Percentiles rank a stretch among this genome's conserved stretches.
phyloP scores from a whole-genome alignment of 352 stramenopile species.

The Pythium rishiriense region DNA sequence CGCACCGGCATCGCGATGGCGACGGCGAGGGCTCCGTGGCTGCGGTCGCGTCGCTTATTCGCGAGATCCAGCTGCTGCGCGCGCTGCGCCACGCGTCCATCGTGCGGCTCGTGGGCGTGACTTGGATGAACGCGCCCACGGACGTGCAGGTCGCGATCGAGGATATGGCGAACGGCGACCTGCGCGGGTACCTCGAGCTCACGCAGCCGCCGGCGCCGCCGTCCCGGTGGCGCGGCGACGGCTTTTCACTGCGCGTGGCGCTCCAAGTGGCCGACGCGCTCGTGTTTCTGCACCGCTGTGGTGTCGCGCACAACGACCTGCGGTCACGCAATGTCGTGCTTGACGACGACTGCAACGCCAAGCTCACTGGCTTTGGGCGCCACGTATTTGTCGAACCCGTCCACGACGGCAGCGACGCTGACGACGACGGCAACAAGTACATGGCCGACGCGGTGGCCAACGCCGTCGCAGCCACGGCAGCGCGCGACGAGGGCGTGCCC shows the following conservation, averaged over 20 bases:
- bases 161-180: constrained; percentile 24
- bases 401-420: background rate
- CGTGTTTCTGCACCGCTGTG: constrained; percentile 18
- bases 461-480: background rate
- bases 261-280: constrained; percentile 19
- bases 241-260: constrained; percentile 22
- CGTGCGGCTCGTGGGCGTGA: constrained; percentile 25
- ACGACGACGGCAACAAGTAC: background rate
- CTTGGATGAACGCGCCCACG: constrained; percentile 28
- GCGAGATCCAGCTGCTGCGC: constrained; percentile 28
- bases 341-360: constrained; percentile 25
- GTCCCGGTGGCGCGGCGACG: constrained; percentile 13
- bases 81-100: constrained; percentile 8
- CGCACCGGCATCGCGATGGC: constrained; percentile 6
- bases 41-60: constrained; percentile 17
- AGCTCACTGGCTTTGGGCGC: constrained; percentile 26
- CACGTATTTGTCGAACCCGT: constrained; percentile 19
- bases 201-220: constrained; percentile 19
- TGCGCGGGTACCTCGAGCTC: constrained; percentile 23
- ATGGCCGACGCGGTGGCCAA: background rate
- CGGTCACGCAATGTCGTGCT: constrained; percentile 28
- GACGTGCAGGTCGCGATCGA: constrained; percentile 30
- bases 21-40: constrained; percentile 15
- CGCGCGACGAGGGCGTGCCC: constrained; percentile 4
- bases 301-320: constrained; percentile 25